These are phyloP conservation scores for Plasmopara viticola DNA, from an alignment of 352 stramenopile genomes.

Conservation along the genomic window DNA sequence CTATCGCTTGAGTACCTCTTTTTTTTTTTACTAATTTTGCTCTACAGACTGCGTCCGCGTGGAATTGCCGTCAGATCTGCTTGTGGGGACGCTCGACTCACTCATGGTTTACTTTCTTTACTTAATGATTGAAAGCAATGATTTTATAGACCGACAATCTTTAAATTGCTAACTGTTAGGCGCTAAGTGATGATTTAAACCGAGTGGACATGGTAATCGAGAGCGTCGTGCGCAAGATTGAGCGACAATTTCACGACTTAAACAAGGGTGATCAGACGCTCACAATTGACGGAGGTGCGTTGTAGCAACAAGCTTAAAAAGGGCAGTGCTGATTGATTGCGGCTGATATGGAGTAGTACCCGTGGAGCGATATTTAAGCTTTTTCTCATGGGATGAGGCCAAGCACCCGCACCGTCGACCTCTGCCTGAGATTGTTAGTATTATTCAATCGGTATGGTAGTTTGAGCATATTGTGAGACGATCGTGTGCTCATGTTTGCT, in stretches of 20 bases:
- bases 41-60: slow-evolving; percentile 70
- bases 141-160: slow-evolving; percentile 1
- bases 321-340: background rate
- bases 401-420: slow-evolving; percentile 95
- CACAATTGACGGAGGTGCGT: slow-evolving; percentile 72
- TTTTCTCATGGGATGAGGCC: slow-evolving; percentile 97
- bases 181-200: slow-evolving; percentile 90
- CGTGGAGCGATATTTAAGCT: slow-evolving; percentile 92
- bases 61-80: slow-evolving; percentile 89
- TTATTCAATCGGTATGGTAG: slow-evolving; percentile 86
- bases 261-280: slow-evolving; percentile 82
- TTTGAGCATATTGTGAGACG: background rate
- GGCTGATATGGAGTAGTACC: slow-evolving; percentile 49
- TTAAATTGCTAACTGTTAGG: slow-evolving; percentile 23
- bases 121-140: background rate
- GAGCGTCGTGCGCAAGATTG: slow-evolving; percentile 94
- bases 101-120: slow-evolving; percentile 85
- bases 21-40: background rate
- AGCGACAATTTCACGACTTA: slow-evolving; percentile 94
- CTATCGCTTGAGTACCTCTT: too few species aligned
- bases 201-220: slow-evolving; percentile 95
- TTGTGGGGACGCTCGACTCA: slow-evolving; percentile 96
- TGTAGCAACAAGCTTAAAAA: background rate
- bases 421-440: slow-evolving; percentile 93
- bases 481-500: slow-evolving; percentile 1